A percentile compares a stretch with the other conserved stretches of the same genome.
Conservation (phyloP, 2,329 filamentous ascomycete genomes). For the Calonectria pteridis region DNA sequence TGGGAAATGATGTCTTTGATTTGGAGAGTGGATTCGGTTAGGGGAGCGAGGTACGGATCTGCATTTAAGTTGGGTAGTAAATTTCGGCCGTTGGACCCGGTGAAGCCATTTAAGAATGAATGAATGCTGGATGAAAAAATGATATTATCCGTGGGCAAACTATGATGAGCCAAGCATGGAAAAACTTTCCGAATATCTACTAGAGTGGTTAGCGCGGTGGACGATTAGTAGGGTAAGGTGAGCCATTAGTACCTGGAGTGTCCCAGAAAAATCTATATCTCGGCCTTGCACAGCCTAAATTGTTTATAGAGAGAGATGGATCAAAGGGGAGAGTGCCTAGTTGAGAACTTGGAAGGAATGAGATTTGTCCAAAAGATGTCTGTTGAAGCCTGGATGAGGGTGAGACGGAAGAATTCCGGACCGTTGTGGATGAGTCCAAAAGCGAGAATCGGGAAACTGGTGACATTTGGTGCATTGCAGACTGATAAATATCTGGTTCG, state of each 20-base stretch:
- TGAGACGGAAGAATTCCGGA: background rate
- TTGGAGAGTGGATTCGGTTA: background rate
- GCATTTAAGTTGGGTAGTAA: background rate
- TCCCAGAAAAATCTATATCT: background rate
- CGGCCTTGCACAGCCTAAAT: no score
- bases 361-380: no score
- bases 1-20: background rate
- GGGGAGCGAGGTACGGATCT: background rate
- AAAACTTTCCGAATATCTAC: background rate
- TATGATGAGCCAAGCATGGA: background rate
- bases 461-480: no score
- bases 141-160: no score
- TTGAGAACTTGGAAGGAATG: no score
- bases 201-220: background rate
- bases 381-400: background rate
- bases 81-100: fast-evolving
- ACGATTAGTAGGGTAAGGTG: no score
- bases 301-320: background rate
- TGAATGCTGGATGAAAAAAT: background rate
- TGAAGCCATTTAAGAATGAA: background rate
- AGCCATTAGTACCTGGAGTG: background rate
- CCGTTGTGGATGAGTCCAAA: no score
- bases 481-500: background rate
- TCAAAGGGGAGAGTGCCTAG: no score
- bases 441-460: no score